Base-by-base conservation (phyloP, 805 yeast genomes). In the Cyberlindnera galapagoensis region DNA sequence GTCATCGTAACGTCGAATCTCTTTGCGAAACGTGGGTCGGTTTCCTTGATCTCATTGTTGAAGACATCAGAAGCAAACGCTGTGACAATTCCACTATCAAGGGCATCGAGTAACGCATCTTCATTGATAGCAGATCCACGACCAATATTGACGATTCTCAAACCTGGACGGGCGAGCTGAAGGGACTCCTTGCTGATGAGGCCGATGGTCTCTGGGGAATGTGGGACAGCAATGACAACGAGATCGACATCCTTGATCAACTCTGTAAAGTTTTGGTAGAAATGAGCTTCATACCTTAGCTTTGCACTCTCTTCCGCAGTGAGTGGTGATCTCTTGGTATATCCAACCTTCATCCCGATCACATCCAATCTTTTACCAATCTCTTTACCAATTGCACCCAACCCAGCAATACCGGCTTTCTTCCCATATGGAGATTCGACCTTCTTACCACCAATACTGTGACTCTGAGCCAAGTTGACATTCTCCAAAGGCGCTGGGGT, bases 51-150 rank as follows among this genome's bases (percentile, higher is more conserved):
- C 55, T 83, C 94, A 15, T 69, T 52, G 35, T 70, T 74, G 49
- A 61, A 80, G 4, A 83, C 94, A 47, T 83, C 94, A 19, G 79
- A 52, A 0, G 88, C 90, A 5, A 78, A 82, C 46, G 76, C 71
- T 4, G 67, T 54, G 2, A 82, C 63, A 34, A 73, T 68, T 1
- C 83, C 84, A 6, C 63, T 40, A 35, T 74, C 62, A 31, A 83
- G 61, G 0, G 78, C 87, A 3, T 57, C 62, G 5, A 80, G 59
- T 28, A 82, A 54, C 3, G 74, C 86, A 10, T 67, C 61, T 45
- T 77, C 85, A 44, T 80, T 74, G 36, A 82, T 65, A 23, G 80
- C 69, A 4, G 67, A 44, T 2, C 92, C 94, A 38, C 94, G 63
- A 3, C 92, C 92, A 24, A 83, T 76, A 48, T 83, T 83, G 28